A percentile compares a stretch with the other conserved stretches of the same genome.
Conservation (phyloP, 371 early-diverging fungal species). For the Mortierella sp. region DNA sequence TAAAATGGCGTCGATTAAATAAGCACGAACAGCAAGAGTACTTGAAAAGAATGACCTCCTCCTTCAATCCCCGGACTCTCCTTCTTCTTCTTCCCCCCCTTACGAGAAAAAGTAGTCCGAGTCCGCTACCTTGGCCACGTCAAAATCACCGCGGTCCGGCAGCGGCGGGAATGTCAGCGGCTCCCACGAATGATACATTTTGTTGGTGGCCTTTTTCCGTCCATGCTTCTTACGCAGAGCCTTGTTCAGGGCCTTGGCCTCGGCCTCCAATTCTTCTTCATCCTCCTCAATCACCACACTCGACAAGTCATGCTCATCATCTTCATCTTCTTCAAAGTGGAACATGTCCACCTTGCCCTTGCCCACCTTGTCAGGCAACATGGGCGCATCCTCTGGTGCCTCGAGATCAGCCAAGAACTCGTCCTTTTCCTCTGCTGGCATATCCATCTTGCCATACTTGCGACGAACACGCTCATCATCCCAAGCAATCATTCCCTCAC, state of each 20-base stretch:
- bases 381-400: conserved; percentile 21
- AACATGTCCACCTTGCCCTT: conserved; percentile 26
- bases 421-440: not conserved
- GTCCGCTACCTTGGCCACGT: conserved; percentile 80
- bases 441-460: conserved; percentile 25
- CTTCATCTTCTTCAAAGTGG: conserved; percentile 46
- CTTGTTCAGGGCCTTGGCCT: conserved; percentile 48
- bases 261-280: conserved; percentile 43
- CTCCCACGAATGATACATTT: conserved; percentile 69
- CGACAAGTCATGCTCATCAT: conserved; percentile 44
- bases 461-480: conserved; percentile 28
- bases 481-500: conserved; percentile 49
- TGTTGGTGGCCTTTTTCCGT: conserved; percentile 39
- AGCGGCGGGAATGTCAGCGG: conserved; percentile 78
- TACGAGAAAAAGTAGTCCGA: conserved; percentile 93
- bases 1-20: too few relatives aligned
- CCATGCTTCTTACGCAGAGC: conserved; percentile 25
- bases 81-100: not conserved
- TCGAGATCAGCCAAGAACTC: conserved; percentile 34
- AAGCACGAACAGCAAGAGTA: too few relatives aligned
- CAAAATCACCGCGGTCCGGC: conserved; percentile 87
- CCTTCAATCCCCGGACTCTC: too few relatives aligned
- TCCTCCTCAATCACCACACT: conserved; percentile 52
- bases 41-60: too few relatives aligned
- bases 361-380: conserved; percentile 3